phyloP scores from a whole-genome alignment of 306 rosid species.

The Medicago truncatula region DNA sequence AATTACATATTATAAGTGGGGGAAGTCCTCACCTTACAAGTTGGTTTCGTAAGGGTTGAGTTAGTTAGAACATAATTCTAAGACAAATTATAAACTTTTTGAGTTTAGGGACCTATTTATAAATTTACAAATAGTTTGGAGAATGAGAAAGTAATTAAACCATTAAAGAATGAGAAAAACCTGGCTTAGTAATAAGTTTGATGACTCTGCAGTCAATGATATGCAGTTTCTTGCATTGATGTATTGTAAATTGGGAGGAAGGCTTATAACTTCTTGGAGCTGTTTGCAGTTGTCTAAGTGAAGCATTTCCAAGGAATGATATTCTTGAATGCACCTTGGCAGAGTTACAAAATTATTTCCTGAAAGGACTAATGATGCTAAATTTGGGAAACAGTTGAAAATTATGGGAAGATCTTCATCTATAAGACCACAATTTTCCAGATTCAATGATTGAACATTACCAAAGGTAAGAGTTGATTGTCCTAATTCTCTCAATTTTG shows the following conservation, averaged over 20 bases:
- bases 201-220: constrained; percentile 38
- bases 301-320: constrained; percentile 41
- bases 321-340: constrained; percentile 43
- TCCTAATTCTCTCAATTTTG: constrained; percentile 39
- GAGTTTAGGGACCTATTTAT: not conserved
- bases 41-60: not conserved
- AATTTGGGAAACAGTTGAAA: constrained; percentile 45
- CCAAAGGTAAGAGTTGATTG: constrained; percentile 19
- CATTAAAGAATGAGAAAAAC: not conserved
- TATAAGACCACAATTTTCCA: constrained; percentile 45
- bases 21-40: not conserved
- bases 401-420: constrained; percentile 56
- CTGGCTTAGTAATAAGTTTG: constrained; percentile 24
- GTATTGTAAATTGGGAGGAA: constrained; percentile 46
- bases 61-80: not conserved
- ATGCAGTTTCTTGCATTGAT: constrained; percentile 48
- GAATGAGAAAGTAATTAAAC: not conserved
- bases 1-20: not conserved
- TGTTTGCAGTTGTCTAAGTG: constrained; percentile 44
- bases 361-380: constrained; percentile 44
- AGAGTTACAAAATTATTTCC: constrained; percentile 41
- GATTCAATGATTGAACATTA: constrained; percentile 44
- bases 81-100: not conserved
- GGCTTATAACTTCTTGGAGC: constrained; percentile 38
- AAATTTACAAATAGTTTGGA: not conserved